These are phyloP conservation scores for Exophiala lecanii-corni DNA, from an alignment of 2,329 filamentous ascomycete species.

Conservation along the genomic window DNA sequence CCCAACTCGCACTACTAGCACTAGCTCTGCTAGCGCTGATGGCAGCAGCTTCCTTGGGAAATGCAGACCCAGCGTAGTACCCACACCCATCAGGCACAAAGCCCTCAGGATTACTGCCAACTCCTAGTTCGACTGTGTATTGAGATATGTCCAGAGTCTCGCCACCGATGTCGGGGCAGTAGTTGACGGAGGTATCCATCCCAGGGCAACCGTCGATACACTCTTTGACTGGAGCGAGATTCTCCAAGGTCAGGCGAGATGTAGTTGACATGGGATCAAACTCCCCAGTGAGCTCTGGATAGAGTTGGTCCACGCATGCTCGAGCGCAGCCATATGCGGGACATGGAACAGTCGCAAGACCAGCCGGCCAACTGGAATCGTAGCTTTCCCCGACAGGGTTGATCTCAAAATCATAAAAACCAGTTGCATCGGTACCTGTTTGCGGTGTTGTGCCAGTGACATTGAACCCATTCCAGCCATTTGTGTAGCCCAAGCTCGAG, in stretches of 20 bases:
- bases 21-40: neutral
- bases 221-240: neutral
- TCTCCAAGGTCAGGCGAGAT: too few species aligned
- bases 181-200: slow-evolving; percentile 1
- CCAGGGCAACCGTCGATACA: neutral
- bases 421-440: neutral
- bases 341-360: neutral
- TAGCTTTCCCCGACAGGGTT: neutral
- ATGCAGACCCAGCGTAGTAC: neutral
- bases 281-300: too few species aligned
- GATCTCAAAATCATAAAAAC: neutral
- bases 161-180: neutral
- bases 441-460: neutral
- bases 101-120: neutral
- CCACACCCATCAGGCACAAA: neutral
- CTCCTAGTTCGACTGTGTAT: neutral
- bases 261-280: neutral
- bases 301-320: neutral
- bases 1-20: neutral
- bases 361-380: neutral
- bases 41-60: neutral
- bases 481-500: neutral
- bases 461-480: neutral
- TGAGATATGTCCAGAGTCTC: neutral
- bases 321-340: slow-evolving; percentile 1